Conservation (phyloP, 2,329 filamentous ascomycete species). For the Fusarium anthophilum region DNA sequence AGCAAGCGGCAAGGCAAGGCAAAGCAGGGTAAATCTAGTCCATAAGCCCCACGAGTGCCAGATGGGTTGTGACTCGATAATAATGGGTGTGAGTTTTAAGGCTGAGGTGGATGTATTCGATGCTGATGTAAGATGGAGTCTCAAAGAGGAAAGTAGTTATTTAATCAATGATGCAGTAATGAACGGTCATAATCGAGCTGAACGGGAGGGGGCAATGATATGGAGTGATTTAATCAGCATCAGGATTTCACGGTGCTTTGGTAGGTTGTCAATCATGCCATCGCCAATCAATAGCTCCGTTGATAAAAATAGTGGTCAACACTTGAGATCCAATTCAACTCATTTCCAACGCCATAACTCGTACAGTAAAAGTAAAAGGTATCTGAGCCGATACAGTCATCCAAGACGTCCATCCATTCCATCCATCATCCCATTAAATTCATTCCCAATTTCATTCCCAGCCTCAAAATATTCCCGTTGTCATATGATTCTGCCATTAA, state of each 20-base stretch:
- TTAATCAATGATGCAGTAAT: neutral
- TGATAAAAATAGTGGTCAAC: neutral
- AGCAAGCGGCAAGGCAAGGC: neutral
- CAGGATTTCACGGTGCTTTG: neutral
- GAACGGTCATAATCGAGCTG: neutral
- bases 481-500: neutral
- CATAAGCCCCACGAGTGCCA: neutral
- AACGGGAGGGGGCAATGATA: neutral
- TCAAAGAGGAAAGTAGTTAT: neutral
- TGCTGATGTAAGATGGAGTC: neutral
- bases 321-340: neutral
- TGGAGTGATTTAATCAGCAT: neutral
- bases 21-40: neutral
- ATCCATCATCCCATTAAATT: neutral
- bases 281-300: neutral
- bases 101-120: neutral
- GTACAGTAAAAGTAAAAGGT: neutral
- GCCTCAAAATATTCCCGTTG: neutral
- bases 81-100: neutral
- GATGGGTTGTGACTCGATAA: neutral
- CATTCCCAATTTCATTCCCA: neutral
- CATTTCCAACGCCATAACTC: conserved; percentile 3
- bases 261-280: neutral
- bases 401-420: neutral
- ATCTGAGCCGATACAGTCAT: neutral